Conservation (phyloP, 169 alveolate species). For the Toxoplasma gondii region DNA sequence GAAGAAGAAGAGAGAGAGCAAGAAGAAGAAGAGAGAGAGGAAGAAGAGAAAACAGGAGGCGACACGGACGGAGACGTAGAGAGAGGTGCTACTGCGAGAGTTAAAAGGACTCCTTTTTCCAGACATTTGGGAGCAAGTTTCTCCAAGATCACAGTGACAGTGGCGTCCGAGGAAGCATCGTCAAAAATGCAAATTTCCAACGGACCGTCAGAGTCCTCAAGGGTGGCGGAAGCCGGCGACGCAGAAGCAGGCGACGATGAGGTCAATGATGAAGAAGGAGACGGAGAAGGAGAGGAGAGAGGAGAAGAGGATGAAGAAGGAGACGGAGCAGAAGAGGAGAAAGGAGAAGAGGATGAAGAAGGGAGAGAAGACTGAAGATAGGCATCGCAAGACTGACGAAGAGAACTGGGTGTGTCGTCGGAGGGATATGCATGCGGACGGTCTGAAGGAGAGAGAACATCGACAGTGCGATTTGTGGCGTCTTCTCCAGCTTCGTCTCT, state of each 20-base stretch:
- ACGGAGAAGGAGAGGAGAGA: background rate
- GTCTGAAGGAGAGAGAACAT: too few species aligned
- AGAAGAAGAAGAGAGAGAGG: background rate
- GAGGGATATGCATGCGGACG: too few species aligned
- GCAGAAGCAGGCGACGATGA: too few species aligned
- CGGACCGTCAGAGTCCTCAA: background rate
- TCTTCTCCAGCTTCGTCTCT: too few species aligned
- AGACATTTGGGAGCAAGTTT: background rate
- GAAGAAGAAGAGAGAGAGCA: background rate
- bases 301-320: background rate
- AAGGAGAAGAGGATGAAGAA: background rate
- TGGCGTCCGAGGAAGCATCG: background rate
- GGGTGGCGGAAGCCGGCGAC: too few species aligned
- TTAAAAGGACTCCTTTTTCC: background rate
- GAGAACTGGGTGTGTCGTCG: too few species aligned
- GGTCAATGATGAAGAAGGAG: background rate
- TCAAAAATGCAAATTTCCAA: constrained; percentile 2
- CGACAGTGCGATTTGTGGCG: too few species aligned
- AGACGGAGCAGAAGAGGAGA: background rate
- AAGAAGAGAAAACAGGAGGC: background rate
- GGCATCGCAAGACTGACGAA: too few species aligned
- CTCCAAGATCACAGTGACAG: background rate
- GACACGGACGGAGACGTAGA: background rate
- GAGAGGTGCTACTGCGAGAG: background rate
- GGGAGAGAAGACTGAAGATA: too few species aligned